A percentile compares a stretch with the other conserved stretches of the same genome.
phyloP scores from a whole-genome alignment of 192 early-diverging fungal species.

The Podila minutissima region DNA sequence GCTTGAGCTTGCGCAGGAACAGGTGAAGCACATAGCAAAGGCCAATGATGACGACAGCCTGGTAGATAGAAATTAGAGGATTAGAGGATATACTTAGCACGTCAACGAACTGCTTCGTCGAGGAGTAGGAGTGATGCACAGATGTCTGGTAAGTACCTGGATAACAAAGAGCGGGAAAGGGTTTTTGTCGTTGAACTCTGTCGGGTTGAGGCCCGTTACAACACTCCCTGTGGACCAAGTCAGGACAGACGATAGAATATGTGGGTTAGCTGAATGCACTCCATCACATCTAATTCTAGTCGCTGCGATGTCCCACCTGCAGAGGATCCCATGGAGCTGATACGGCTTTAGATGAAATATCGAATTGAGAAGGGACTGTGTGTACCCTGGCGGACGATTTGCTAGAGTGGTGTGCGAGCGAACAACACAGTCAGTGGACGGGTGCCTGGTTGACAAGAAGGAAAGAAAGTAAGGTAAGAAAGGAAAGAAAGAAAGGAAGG shows the following conservation, averaged over 20 bases:
- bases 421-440: no score
- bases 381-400: no score
- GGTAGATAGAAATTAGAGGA: not conserved
- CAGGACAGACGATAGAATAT: not conserved
- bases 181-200: conserved; percentile 57
- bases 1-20: conserved; percentile 67
- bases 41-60: conserved; percentile 73
- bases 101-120: not conserved
- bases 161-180: conserved; percentile 82
- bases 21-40: conserved; percentile 76
- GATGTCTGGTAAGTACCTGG: conserved; percentile 64
- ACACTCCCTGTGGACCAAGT: conserved; percentile 55
- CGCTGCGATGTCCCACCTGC: not conserved
- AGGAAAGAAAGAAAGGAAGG: not conserved
- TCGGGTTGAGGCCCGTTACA: conserved; percentile 74
- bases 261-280: not conserved
- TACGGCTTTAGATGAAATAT: no score
- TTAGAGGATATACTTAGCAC: not conserved
- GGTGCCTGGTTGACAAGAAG: not conserved
- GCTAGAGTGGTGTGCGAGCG: no score
- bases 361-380: no score
- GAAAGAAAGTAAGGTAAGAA: no score
- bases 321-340: not conserved
- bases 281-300: not conserved
- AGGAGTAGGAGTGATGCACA: not conserved